Base-by-base conservation (phyloP, 1,139 yeast species). In the Pichia sp. region DNA sequence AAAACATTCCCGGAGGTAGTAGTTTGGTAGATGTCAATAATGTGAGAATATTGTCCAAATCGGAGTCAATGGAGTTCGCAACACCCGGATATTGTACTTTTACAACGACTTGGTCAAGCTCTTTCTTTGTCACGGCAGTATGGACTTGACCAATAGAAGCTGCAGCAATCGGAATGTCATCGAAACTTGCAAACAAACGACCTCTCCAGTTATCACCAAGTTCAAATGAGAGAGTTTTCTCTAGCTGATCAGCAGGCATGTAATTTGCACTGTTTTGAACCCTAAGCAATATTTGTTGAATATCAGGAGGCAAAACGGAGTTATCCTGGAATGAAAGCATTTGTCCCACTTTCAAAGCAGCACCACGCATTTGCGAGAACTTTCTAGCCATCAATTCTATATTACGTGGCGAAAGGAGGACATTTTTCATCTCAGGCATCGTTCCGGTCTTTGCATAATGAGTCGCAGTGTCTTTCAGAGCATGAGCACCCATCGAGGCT, bases 1-100 rank as follows among this genome's bases (percentile, higher is more conserved):
- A 71, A 53, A 86, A 91, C 48, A 93, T 67, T 0, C 98, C 98
- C 35, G 85, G 83, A 12, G 99, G 99, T 37, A 91, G 67, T 42
- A 91, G 64, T 20, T 88, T 67, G 7, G 95, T 81, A 2, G 97
- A 96, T 6, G 94, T 81, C 51, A 91, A 65, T 23, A 91, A 66
- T 69, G 88, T 66, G 44, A 86, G 62, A 41, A 91, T 63, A 50
- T 87, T 88, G 59, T 84, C 91, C 56, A 91, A 70, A 59, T 91
- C 99, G 3, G 95, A 83, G 56, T 91, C 97, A 50, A 91, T 93
- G 11, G 94, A 80, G 46, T 82, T 77, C 16, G 83, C 93, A 11
- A 91, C 97, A n/a, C 98, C 98, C 0, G 99, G 99, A 52, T 91
- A 91, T 58, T 91, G 99, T 4, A 91, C 87, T 55, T 91, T 91